Conservation (phyloP, 805 yeast genomes). For the Isabelozyma gotoi region DNA sequence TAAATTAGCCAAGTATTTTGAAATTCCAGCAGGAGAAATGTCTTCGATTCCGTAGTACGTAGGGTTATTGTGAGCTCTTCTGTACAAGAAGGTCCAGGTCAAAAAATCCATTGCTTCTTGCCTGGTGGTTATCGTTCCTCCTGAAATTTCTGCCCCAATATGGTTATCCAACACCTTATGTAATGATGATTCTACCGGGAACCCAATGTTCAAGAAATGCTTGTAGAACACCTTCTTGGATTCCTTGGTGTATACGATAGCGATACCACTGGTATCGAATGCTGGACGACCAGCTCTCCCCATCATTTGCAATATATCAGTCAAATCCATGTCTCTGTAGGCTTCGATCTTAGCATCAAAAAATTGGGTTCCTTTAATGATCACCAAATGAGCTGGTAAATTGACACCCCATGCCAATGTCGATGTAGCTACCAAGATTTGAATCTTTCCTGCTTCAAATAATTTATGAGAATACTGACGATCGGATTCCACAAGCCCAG, state of each 20-base stretch:
- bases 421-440: slow-evolving; percentile 75
- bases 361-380: slow-evolving; percentile 74
- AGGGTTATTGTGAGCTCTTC: slow-evolving; percentile 76
- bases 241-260: slow-evolving; percentile 74
- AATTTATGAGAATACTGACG: slow-evolving; percentile 68
- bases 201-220: slow-evolving; percentile 74
- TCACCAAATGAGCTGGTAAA: slow-evolving; percentile 75
- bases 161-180: slow-evolving; percentile 79
- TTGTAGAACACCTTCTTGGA: slow-evolving; percentile 74
- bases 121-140: slow-evolving; percentile 62
- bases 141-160: slow-evolving; percentile 76
- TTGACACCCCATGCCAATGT: slow-evolving; percentile 88
- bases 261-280: slow-evolving; percentile 74
- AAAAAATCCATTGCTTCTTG: slow-evolving; percentile 75
- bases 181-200: slow-evolving; percentile 79
- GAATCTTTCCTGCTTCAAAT: slow-evolving; percentile 69
- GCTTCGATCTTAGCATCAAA: slow-evolving; percentile 65
- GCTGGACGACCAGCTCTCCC: slow-evolving; percentile 86
- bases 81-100: slow-evolving; percentile 72
- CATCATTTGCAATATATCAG: slow-evolving; percentile 83
- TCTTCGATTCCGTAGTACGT: slow-evolving; percentile 76
- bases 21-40: slow-evolving; percentile 52
- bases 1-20: slow-evolving; percentile 57
- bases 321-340: slow-evolving; percentile 77
- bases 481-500: slow-evolving; percentile 75